Evolutionary conservation across 2,329 filamentous ascomycete genomes (phyloP).

Genomic region (Penicillium sp.): DNA sequence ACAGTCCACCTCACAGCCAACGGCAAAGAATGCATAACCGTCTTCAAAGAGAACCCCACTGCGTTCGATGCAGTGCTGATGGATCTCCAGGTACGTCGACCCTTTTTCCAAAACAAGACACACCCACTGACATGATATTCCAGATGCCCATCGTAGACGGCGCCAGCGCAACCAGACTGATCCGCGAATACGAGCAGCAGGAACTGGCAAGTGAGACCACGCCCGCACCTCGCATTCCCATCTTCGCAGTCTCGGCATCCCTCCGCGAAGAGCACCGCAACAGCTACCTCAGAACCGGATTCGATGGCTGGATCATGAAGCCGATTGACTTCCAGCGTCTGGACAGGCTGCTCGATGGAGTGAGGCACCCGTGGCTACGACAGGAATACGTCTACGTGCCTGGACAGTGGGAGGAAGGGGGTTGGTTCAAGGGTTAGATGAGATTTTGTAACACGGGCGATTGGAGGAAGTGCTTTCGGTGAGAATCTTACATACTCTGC

Average conservation of each 20-base stretch:
- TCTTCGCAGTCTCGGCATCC: constrained; percentile 86
- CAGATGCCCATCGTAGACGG: constrained; percentile 94
- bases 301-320: constrained; percentile 91
- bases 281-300: constrained; percentile 73
- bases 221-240: constrained; percentile 59
- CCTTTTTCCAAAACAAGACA: not conserved
- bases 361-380: constrained; percentile 62
- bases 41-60: constrained; percentile 64
- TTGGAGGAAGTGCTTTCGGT: not conserved
- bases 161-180: constrained; percentile 78
- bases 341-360: constrained; percentile 67
- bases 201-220: constrained; percentile 42
- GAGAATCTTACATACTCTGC: not conserved
- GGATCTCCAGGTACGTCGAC: constrained; percentile 78
- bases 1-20: constrained; percentile 73
- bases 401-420: constrained; percentile 80
- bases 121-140: not conserved
- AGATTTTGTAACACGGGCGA: not conserved
- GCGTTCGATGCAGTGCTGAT: constrained; percentile 80
- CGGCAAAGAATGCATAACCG: constrained; percentile 77
- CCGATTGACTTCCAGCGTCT: constrained; percentile 80
- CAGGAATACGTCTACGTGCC: constrained; percentile 66
- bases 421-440: constrained; percentile 66
- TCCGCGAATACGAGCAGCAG: constrained; percentile 65
- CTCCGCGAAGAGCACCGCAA: constrained; percentile 69